Conservation (phyloP, 2,329 filamentous ascomycete genomes). For the Hypoxylon sp. region DNA sequence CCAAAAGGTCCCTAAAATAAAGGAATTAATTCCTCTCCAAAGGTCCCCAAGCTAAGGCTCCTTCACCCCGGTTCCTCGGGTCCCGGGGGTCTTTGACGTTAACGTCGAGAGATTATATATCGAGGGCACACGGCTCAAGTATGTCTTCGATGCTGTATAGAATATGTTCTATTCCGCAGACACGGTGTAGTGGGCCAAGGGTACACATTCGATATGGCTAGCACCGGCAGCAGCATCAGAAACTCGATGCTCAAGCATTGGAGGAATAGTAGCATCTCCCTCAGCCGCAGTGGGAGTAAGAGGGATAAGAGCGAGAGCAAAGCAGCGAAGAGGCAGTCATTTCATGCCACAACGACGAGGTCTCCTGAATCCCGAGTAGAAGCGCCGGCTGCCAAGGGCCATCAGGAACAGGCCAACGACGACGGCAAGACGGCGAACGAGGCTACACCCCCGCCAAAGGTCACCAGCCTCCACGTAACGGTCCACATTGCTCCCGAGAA, state of each 20-base stretch:
- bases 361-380: slow-evolving; percentile 9
- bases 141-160: background rate
- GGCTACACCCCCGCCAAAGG: slow-evolving; percentile 18
- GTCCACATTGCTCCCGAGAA: slow-evolving; percentile 50
- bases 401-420: slow-evolving; percentile 18
- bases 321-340: slow-evolving; percentile 24
- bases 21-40: slow-evolving; percentile 10
- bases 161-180: slow-evolving; percentile 16
- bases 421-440: background rate
- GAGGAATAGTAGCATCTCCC: slow-evolving; percentile 35
- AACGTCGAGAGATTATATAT: slow-evolving; percentile 27
- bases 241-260: slow-evolving; percentile 37
- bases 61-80: slow-evolving; percentile 10
- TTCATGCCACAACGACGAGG: slow-evolving; percentile 19
- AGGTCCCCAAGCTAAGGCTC: slow-evolving; percentile 9
- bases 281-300: slow-evolving; percentile 31
- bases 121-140: slow-evolving; percentile 9
- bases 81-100: slow-evolving; percentile 6
- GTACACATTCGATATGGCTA: slow-evolving; percentile 29
- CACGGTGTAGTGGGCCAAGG: slow-evolving; percentile 10
- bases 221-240: slow-evolving; percentile 22
- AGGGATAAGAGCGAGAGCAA: slow-evolving; percentile 25
- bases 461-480: slow-evolving; percentile 51
- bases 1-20: slow-evolving; percentile 6
- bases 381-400: slow-evolving; percentile 1